Evolutionary conservation across 1,139 yeast species (phyloP).

Genomic region (Chernovozyma sophiae-reginae): DNA sequence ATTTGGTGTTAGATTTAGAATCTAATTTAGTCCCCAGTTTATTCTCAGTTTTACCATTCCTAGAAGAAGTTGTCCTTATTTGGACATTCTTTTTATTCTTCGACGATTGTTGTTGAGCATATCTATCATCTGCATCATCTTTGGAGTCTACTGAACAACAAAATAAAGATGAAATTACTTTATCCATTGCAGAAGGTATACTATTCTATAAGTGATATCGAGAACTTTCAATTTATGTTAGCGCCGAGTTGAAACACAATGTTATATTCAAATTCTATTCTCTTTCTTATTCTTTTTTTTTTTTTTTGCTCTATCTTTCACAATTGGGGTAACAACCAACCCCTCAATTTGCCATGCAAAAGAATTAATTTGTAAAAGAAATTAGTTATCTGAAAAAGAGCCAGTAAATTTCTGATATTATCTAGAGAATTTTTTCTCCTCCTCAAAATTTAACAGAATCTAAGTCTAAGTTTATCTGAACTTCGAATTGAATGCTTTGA

Average conservation of each 20-base stretch:
- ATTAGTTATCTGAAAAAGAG: too few species aligned
- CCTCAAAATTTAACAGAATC: too few species aligned
- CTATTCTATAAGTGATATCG: neutral
- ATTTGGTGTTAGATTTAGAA: neutral
- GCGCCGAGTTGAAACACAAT: neutral
- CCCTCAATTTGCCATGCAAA: too few species aligned
- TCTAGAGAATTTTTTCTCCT: too few species aligned
- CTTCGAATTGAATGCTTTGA: too few species aligned
- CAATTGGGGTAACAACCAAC: too few species aligned
- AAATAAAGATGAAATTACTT: slow-evolving; percentile 21
- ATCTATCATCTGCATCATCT: slow-evolving; percentile 32
- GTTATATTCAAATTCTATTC: neutral
- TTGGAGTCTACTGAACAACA: slow-evolving; percentile 39
- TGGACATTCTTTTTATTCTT: slow-evolving; percentile 1
- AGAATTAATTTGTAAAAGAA: neutral
- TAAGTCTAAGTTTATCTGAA: too few species aligned
- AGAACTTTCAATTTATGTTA: neutral
- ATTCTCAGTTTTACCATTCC: slow-evolving; percentile 3
- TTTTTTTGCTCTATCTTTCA: too few species aligned
- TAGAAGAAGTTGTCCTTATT: slow-evolving; percentile 1
- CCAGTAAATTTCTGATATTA: too few species aligned
- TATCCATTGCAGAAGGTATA: neutral
- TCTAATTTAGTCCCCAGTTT: neutral
- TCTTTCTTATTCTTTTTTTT: neutral
- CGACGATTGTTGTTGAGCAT: slow-evolving; percentile 4